A percentile compares a stretch with the other conserved stretches of the same genome.
These are phyloP conservation scores for Leishmania amazonensis DNA, from an alignment of 208 protist genomes.

Conservation along the genomic window DNA sequence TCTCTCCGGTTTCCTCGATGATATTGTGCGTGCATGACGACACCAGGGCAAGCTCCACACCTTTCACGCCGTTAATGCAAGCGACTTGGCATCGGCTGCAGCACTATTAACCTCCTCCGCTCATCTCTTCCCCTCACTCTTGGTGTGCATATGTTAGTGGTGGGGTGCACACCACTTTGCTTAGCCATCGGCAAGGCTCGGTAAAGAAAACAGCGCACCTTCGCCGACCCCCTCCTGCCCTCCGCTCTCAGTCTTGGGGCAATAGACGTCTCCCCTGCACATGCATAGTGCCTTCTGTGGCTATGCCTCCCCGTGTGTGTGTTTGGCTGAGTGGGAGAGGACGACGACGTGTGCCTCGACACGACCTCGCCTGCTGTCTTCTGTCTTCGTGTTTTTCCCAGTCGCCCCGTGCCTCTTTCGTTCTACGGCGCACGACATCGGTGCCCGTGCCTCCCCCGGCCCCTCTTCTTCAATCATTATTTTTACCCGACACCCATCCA, in stretches of 20 bases:
- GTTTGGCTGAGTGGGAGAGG: background rate
- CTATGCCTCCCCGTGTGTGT: background rate
- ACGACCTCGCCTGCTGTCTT: background rate
- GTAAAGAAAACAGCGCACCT: background rate
- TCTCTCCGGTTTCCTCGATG: background rate
- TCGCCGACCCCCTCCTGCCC: background rate
- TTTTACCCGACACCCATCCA: too few relatives aligned
- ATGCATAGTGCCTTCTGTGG: background rate
- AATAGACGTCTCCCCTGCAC: background rate
- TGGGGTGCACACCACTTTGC: background rate
- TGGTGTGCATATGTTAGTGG: background rate
- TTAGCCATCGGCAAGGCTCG: background rate
- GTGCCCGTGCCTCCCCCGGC: background rate
- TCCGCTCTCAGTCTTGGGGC: background rate
- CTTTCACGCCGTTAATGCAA: background rate
- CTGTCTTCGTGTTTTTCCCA: background rate
- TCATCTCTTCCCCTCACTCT: background rate
- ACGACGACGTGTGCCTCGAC: background rate
- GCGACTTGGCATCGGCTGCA: background rate
- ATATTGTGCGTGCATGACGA: background rate
- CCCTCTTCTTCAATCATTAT: too few relatives aligned
- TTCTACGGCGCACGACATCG: background rate
- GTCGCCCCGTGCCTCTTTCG: background rate
- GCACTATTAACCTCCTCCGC: background rate
- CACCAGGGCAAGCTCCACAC: too few relatives aligned